These are phyloP conservation scores for Lentinula boryana DNA, from an alignment of 768 basidiomycete species.

Conservation along the genomic window DNA sequence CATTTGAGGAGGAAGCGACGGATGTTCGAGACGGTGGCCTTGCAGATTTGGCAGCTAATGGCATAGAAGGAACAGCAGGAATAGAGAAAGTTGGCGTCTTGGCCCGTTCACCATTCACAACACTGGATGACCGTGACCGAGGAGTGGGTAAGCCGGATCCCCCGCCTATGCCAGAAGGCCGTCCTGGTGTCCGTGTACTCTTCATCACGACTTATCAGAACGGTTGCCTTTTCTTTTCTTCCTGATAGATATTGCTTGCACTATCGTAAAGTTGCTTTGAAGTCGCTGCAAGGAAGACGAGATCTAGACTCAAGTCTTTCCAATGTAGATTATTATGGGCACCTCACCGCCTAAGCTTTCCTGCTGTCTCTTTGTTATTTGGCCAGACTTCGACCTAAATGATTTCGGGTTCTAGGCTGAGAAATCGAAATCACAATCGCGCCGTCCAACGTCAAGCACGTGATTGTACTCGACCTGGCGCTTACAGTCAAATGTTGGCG, in stretches of 20 bases:
- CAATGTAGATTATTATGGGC: too few species aligned
- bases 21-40: not conserved
- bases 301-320: not conserved
- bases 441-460: not conserved
- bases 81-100: conserved; percentile 1
- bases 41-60: not conserved
- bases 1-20: not conserved
- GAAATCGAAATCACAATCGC: not conserved
- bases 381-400: too few species aligned
- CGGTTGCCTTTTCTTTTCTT: not conserved
- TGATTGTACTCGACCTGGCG: not conserved
- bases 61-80: not conserved
- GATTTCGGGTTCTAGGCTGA: too few species aligned
- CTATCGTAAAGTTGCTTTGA: not conserved
- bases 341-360: too few species aligned
- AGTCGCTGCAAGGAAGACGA: not conserved
- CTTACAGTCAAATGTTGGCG: too few species aligned
- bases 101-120: not conserved
- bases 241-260: not conserved
- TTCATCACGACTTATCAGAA: not conserved
- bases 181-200: not conserved
- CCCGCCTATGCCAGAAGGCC: not conserved
- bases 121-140: not conserved
- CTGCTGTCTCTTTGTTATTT: too few species aligned
- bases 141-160: not conserved